Percentiles rank a stretch among this genome's conserved stretches.
Conservation (phyloP, 2,329 filamentous ascomycete species). For the Penicillium concentricum region DNA sequence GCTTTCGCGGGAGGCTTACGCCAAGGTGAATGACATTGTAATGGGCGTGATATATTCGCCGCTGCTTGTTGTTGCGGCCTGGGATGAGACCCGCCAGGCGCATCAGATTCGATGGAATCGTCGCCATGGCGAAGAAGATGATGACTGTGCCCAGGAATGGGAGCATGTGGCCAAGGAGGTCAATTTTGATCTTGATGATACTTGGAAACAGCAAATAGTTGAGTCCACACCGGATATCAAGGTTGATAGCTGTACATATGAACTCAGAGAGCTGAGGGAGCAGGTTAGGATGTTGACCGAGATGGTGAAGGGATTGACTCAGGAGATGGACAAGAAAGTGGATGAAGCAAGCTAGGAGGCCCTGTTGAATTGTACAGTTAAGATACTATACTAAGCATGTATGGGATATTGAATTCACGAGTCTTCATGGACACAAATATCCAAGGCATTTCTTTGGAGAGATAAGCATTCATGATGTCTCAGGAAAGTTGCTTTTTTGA, state of each 20-base stretch:
- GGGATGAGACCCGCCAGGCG: slow-evolving; percentile 66
- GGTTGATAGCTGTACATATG: slow-evolving; percentile 71
- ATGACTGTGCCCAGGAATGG: slow-evolving; percentile 89
- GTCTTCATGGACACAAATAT: no score
- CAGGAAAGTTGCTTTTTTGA: no score
- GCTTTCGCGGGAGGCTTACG: slow-evolving; percentile 72
- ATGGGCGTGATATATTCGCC: slow-evolving; percentile 87
- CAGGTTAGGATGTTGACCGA: slow-evolving; percentile 62
- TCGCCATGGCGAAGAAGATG: slow-evolving; percentile 78
- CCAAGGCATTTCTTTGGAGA: no score
- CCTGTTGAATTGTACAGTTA: no score
- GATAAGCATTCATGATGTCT: no score
- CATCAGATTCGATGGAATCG: slow-evolving; percentile 70
- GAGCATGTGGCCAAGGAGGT: slow-evolving; percentile 70
- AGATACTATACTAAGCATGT: no score
- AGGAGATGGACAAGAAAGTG: slow-evolving; percentile 17
- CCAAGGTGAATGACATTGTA: slow-evolving; percentile 79
- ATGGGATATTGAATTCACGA: no score
- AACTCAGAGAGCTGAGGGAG: slow-evolving; percentile 49
- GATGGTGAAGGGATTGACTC: slow-evolving; percentile 60
- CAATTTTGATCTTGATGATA: slow-evolving; percentile 73
- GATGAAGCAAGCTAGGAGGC: not conserved
- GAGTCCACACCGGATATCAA: slow-evolving; percentile 78
- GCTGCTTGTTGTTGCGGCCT: slow-evolving; percentile 74
- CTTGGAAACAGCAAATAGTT: slow-evolving; percentile 79